Evolutionary conservation across 768 basidiomycete genomes (phyloP), one percentile per base, ranked within the genome.

Genomic region (Hypholoma fasciculare): DNA sequence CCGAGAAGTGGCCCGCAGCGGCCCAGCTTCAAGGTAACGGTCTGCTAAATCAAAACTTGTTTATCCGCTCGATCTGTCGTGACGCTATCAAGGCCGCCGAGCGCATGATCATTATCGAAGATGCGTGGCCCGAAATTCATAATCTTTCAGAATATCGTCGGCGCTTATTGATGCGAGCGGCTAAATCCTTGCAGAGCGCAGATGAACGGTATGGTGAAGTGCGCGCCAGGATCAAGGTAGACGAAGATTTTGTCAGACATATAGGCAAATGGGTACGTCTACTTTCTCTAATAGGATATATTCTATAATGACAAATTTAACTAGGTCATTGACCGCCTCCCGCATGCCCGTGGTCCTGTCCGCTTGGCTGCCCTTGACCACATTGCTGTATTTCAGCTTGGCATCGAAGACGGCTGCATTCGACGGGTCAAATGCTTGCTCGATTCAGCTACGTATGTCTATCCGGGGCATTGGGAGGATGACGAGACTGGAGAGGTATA

Each of bases 381-480:
- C 7, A 55, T 63, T 34, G 57, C 62, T 2, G 14, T 54, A 5
- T 63, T 58, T 23, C 59, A 56, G 42, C 56, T 63, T 3, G 59
- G 62, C 3, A 12, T 61, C 0, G 53, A 36, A 0, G 50, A 52
- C 1, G 20, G 3, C n/a, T 63, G 62, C 34, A n/a, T 8, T 16
- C 4, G 26, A 8, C 55, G 57, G 20, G 62, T 63, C 13, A 4
- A 47, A 9, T 48, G 49, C 1, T 51, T 63, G 36, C 2, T 58
- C 2, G 57, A 52, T 16, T 44, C 49, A 4, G 37, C 58, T 27
- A 37, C 49, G 7, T 61, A 63, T 20, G 49, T 60, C 2, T 63
- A 58, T 38, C 59, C 59, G 2, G 57, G 57, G 14, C 36, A 61
- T 14, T 63, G 62, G 62, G 59, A 17, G 12, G 17, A 7, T 12